Evolutionary conservation across 2,329 filamentous ascomycete species (phyloP), one percentile per base, ranked within the genome.

Genomic region (Pseudopyricularia cyperi): DNA sequence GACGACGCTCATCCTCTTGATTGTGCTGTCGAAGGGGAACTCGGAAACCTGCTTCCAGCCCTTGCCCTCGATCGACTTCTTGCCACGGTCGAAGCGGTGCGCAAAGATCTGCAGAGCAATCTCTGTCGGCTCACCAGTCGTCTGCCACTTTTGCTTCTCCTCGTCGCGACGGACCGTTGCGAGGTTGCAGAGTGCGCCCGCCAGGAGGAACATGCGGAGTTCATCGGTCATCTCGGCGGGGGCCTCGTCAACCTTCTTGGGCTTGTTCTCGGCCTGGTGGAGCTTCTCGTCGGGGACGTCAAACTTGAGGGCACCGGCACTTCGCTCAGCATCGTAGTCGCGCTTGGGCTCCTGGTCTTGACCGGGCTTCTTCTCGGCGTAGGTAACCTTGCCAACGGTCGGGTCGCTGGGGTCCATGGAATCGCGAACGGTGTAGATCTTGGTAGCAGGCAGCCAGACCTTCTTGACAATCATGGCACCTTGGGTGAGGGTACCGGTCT

Each of bases 1-100:
- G 46, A 89, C 75, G 52, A 89, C 84, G 8, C 83, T 86, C 85
- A 89, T 89, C 59, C 83, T 81, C 74, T 89, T 89, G 63, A 88
- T 80, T 59, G 76, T 76, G 52, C 82, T 87, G 64, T 89, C 85
- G 60, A 89, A 90, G n/a, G 85, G 84, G 55, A 86, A 87, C 60
- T 89, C 86, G 51, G 80, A 76, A 1, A 83, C 65, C 59, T 83
- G 75, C 57, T 75, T 76, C 79, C 81, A 83, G n/a, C 75, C 75
- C 5, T 68, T 62, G 3, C 60, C 65, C 53, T 76, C 73, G 2
- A 80, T 66, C 1, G 63, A 60, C 60, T 76, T 77, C 63, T 79
- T 80, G 39, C 78, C 76, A 24, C 70, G 69, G 46, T 74, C 69
- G 62, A 89, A 87, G 37, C 85, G 80, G 58, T 82, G 78, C 2